Percentiles rank a stretch among this genome's conserved stretches.
phyloP scores from a whole-genome alignment of 352 stramenopile species.

The Pythium aristosporum region DNA sequence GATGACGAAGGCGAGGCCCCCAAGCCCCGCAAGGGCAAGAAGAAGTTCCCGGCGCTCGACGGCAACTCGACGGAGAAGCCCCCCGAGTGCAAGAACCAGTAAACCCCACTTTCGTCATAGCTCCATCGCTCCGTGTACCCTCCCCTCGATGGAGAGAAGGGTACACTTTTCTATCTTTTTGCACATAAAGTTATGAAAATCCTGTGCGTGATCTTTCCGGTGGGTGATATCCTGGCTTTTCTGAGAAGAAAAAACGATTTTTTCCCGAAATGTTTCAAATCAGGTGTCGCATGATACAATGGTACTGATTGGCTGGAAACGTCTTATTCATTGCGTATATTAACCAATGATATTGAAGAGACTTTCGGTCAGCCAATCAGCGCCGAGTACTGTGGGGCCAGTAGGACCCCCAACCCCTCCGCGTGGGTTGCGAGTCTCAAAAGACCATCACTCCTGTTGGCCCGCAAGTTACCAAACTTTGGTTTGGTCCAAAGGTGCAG shows the following conservation, averaged over 20 bases:
- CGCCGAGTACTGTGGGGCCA: no score
- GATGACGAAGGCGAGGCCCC: conserved; percentile 60
- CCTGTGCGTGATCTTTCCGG: not conserved
- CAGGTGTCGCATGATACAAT: not conserved
- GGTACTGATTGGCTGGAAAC: not conserved
- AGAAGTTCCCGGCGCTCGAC: conserved; percentile 78
- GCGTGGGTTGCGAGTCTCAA: conserved; percentile 5
- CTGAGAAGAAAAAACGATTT: not conserved
- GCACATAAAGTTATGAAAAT: conserved; percentile 34
- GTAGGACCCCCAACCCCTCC: not conserved
- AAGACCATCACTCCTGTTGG: conserved; percentile 11
- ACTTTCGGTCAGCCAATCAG: conserved; percentile 1
- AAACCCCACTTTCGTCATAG: conserved; percentile 25
- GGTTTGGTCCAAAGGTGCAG: no score
- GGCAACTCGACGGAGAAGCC: conserved; percentile 78
- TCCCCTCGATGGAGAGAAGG: not conserved
- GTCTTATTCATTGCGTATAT: not conserved
- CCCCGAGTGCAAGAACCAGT: conserved; percentile 90
- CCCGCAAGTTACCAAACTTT: no score
- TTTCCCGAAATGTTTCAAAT: conserved; percentile 3
- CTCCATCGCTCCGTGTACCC: not conserved
- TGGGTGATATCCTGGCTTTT: conserved; percentile 2
- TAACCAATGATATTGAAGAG: not conserved
- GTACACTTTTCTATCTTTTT: conserved; percentile 23
- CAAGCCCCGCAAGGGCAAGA: conserved; percentile 57